phyloP scores from a whole-genome alignment of 495 filamentous ascomycete genomes.

The Cryomyces antarcticus region DNA sequence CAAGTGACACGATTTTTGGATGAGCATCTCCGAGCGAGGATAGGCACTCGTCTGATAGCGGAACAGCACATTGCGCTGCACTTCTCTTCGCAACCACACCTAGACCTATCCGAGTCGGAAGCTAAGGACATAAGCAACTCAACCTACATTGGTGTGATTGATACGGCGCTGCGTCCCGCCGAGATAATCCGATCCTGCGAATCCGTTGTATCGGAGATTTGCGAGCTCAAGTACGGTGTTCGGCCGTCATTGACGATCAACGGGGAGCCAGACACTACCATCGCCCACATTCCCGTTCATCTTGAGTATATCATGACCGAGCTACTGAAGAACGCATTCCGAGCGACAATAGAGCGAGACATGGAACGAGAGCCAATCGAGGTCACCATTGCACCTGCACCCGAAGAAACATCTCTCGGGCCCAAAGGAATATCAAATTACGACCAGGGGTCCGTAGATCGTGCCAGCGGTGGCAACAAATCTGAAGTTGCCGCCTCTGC shows the following conservation, averaged over 20 bases:
- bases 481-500: conserved; percentile 3
- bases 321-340: conserved; percentile 88
- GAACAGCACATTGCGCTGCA: conserved; percentile 94
- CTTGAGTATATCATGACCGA: conserved; percentile 94
- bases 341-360: conserved; percentile 69
- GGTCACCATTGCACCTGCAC: conserved; percentile 78
- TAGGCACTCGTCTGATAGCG: conserved; percentile 82
- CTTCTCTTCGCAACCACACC: conserved; percentile 54
- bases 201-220: conserved; percentile 82
- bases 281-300: conserved; percentile 87
- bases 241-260: conserved; percentile 64
- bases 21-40: conserved; percentile 79
- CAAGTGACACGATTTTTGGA: conserved; percentile 86
- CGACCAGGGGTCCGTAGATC: conserved; percentile 19
- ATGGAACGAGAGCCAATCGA: conserved; percentile 64
- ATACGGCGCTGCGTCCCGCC: conserved; percentile 72
- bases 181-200: conserved; percentile 62
- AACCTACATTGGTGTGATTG: conserved; percentile 88
- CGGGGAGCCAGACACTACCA: conserved; percentile 58
- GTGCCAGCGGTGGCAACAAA: conserved; percentile 7
- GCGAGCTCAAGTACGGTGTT: conserved; percentile 86
- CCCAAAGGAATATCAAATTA: conserved; percentile 5
- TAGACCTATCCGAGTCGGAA: conserved; percentile 20
- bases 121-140: conserved; percentile 13
- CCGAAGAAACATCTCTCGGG: conserved; percentile 26